Base-by-base conservation (phyloP, 2,329 filamentous ascomycete genomes). In the Lachnellula cervina region DNA sequence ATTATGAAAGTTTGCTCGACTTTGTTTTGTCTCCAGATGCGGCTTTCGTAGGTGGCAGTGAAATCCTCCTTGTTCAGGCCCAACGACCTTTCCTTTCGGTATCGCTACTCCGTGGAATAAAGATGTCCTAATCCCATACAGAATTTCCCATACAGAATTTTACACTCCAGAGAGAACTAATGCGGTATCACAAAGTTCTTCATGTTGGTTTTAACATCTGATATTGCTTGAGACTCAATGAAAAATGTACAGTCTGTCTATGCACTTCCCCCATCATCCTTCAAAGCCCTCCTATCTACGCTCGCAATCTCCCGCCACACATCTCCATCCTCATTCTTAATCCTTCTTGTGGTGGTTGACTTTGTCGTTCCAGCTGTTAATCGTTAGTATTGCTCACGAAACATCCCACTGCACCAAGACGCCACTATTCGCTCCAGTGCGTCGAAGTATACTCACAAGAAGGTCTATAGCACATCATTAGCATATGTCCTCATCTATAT, bases 311-410 rank as follows among this genome's bases (percentile, higher is more conserved):
- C 23, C 21, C 38, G 35, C 44, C 25, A 44, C n/a, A 44, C 42
- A 44, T 44, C 6, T 19, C 34, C 11, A 38, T 25, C 16, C 46
- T 37, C 38, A 25, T 16, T 45, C 32, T 52, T 66, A 62, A 48
- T 65, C 63, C 59, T 69, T 69, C 64, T 96, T 91, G 86, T 97
- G 91, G 80, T 96, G 93, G 86, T 97, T 97, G 80, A 97, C 91
- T 57, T 80, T 82, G 64, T 86, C 80, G 77, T 97, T 97, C 94
- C 94, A 99, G 88, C 88, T 90, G 13, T 23, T n/a, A 44, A 13
- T 13, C 21, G 19, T 44, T 21, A 44, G 38, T 21, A 23, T 44
- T 21, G 13, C 7, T 21, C 42, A 16, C 35, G 32, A 17, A 34
- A 13, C 11, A 34, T 34, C n/a, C 56, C 32, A 50, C 17, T 44